Base-by-base conservation (phyloP, 805 yeast species). In the Yarrowia sp. region DNA sequence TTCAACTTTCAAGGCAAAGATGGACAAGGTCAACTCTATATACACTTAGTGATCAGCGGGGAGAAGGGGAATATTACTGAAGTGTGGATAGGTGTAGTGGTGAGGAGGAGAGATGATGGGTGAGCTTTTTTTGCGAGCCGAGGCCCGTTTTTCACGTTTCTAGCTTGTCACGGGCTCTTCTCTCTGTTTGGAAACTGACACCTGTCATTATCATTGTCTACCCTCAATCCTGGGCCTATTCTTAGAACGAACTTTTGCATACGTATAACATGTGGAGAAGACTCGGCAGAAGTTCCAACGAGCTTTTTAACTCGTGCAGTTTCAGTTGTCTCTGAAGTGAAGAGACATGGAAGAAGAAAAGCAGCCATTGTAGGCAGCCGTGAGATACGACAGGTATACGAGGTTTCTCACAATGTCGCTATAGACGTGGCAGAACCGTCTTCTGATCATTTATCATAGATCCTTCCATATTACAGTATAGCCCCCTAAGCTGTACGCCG, bases 231-330 rank as follows among this genome's bases (percentile, higher is more conserved):
- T 26, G 32, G 40, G 58, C 43, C 43, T 52, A 52, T 52, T 52
- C 58, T 52, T 52, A 36, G 58, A 52, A 52, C 53, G 40, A 32
- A 49, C 40, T 32, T 26, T 49, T 49, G 53, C 58, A 50, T 50
- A 50, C 58, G 36, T 53, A 53, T 8, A 19, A 38, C 59, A 53
- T 53, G 59, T 53, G 59, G 59, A 53, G 59, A 53, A 53, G 59
- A 22, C 40, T 52, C 45, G 45, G 45, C 59, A 53, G 59, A 53
- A 53, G 59, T 14, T 53, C 43, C 59, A 40, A 12, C 8, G 45
- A 26, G 38, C 16, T 14, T 53, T 53, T 53, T 40, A 40, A 42
- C 45, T 53, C 45, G 14, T 53, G 38, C 36, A 15, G 5, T 12
- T 46, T 22, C 40, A 38, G 32, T 26, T 26, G 32, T 19, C 26